Conservation (phyloP, 2,329 filamentous ascomycete genomes). For the Exophiala alcalophila region DNA sequence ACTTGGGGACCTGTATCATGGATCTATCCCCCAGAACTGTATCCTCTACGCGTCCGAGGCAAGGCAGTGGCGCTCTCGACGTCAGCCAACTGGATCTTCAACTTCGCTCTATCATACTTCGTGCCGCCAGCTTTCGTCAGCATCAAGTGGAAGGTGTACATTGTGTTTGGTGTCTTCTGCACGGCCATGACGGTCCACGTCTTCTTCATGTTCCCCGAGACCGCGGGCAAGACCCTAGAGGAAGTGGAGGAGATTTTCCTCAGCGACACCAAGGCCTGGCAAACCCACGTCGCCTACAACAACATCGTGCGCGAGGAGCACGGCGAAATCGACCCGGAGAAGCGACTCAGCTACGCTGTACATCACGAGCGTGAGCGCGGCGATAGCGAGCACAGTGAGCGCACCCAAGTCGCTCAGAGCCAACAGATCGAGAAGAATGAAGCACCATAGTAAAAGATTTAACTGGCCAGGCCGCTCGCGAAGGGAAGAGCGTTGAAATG, state of each 20-base stretch:
- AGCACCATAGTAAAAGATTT: too few relatives aligned
- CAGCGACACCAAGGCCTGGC: slow-evolving; percentile 19
- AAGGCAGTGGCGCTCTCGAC: slow-evolving; percentile 63
- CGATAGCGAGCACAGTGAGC: slow-evolving; percentile 5
- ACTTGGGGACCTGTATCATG: slow-evolving; percentile 51
- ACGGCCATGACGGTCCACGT: slow-evolving; percentile 66
- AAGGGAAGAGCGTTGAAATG: too few relatives aligned
- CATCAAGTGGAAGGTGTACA: slow-evolving; percentile 62
- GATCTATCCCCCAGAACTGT: slow-evolving; percentile 62
- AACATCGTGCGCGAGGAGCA: slow-evolving; percentile 16
- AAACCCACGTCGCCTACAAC: slow-evolving; percentile 21
- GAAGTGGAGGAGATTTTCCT: slow-evolving; percentile 51
- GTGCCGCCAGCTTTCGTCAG: slow-evolving; percentile 58
- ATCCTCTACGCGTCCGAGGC: slow-evolving; percentile 60
- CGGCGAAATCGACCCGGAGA: slow-evolving; percentile 22
- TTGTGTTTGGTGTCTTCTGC: slow-evolving; percentile 74
- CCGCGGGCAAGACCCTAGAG: slow-evolving; percentile 70
- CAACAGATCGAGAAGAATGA: slow-evolving; percentile 18
- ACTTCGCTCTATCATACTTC: slow-evolving; percentile 59
- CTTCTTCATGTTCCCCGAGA: slow-evolving; percentile 65
- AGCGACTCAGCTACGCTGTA: slow-evolving; percentile 16
- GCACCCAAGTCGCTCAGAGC: slow-evolving; percentile 5
- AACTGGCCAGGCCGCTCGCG: too few relatives aligned
- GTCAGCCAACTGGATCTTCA: slow-evolving; percentile 61
- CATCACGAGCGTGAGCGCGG: slow-evolving; percentile 16